A percentile compares a stretch with the other conserved stretches of the same genome.
Conservation (phyloP, 768 basidiomycete genomes). For the Mrakia blollopis region DNA sequence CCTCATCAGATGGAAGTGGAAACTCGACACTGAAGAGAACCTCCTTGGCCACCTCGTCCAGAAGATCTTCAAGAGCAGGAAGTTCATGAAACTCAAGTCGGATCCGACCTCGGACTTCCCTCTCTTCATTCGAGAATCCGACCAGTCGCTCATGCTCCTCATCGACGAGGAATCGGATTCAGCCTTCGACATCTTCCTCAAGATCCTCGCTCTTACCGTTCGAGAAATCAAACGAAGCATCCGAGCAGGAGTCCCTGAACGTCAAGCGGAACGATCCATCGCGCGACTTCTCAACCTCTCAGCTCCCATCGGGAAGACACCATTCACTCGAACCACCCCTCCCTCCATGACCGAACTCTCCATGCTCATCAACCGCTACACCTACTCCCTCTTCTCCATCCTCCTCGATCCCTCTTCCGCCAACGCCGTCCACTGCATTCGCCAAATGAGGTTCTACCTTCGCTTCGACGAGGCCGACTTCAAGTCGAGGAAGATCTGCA, state of each 20-base stretch:
- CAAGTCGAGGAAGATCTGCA: slow-evolving; percentile 61
- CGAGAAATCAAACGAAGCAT: slow-evolving; percentile 44
- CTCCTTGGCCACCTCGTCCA: slow-evolving; percentile 60
- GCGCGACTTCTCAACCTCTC: slow-evolving; percentile 22
- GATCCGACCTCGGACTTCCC: slow-evolving; percentile 64
- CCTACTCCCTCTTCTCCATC: slow-evolving; percentile 63
- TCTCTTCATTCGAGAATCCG: slow-evolving; percentile 57
- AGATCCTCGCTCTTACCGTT: slow-evolving; percentile 66
- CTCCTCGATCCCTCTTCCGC: slow-evolving; percentile 58
- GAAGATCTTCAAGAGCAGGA: slow-evolving; percentile 69
- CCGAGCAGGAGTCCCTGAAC: neutral
- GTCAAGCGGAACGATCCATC: slow-evolving; percentile 18
- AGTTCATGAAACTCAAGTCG: slow-evolving; percentile 61
- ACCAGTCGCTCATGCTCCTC: slow-evolving; percentile 54
- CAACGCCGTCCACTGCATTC: slow-evolving; percentile 52
- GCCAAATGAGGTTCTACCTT: slow-evolving; percentile 64
- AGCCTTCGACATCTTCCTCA: slow-evolving; percentile 72
- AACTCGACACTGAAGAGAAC: slow-evolving; percentile 52
- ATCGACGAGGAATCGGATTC: slow-evolving; percentile 56
- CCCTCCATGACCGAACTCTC: slow-evolving; percentile 59
- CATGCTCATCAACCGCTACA: slow-evolving; percentile 75
- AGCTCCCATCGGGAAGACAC: slow-evolving; percentile 19
- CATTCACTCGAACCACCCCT: slow-evolving; percentile 55
- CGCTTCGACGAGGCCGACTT: slow-evolving; percentile 62
- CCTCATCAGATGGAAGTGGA: slow-evolving; percentile 72